phyloP scores from a whole-genome alignment of 2,329 filamentous ascomycete species.

The Cordyceps javanica region DNA sequence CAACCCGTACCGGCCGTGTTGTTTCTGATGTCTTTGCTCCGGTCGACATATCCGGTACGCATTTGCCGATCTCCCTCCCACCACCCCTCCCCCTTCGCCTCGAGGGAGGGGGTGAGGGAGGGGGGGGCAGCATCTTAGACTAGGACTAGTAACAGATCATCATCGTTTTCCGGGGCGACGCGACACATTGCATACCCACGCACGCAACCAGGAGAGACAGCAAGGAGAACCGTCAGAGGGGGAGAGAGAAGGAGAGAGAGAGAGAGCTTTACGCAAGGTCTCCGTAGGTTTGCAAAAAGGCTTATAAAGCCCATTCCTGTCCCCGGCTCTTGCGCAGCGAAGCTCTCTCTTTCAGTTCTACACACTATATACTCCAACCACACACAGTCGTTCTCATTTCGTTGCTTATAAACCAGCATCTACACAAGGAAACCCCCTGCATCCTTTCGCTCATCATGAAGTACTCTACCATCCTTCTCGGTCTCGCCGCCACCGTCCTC shows the following conservation, averaged over 20 bases:
- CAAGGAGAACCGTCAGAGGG: not conserved
- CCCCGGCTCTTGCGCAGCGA: not conserved
- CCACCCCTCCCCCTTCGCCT: not conserved
- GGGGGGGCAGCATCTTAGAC: not conserved
- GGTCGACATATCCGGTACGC: not conserved
- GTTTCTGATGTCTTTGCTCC: not conserved
- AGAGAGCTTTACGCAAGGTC: not conserved
- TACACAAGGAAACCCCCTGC: not conserved
- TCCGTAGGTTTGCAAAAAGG: not conserved
- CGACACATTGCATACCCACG: no score
- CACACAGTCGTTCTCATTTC: not conserved
- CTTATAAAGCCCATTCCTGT: slow-evolving; percentile 5
- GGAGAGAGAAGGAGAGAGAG: not conserved
- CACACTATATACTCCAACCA: not conserved
- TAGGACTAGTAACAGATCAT: slow-evolving; percentile 4
- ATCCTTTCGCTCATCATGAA: slow-evolving; percentile 5
- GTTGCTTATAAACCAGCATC: not conserved
- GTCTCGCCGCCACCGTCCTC: slow-evolving; percentile 9
- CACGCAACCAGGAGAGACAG: no score
- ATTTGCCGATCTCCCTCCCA: slow-evolving; percentile 1
- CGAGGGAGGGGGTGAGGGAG: not conserved
- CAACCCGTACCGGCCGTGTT: not conserved
- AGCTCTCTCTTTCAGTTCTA: not conserved
- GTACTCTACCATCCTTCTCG: slow-evolving; percentile 7
- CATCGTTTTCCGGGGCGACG: slow-evolving; percentile 1